A percentile compares a stretch with the other conserved stretches of the same genome.
Evolutionary conservation across 768 basidiomycete genomes (phyloP).

Genomic region (Lactarius sanguifluus): DNA sequence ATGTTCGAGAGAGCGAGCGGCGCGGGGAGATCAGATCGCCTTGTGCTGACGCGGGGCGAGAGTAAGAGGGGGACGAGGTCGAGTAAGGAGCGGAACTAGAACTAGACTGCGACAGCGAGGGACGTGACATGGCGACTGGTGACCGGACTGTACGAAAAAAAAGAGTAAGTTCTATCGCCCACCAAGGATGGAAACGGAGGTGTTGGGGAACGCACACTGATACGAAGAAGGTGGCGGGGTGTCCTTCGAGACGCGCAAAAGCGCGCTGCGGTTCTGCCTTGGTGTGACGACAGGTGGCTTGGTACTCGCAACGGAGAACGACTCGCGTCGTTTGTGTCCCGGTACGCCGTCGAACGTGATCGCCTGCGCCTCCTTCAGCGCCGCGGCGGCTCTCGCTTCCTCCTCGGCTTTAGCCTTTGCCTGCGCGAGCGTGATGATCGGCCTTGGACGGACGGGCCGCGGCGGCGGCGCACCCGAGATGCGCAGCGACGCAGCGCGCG

Average conservation of each 20-base stretch:
- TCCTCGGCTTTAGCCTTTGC: constrained; percentile 35
- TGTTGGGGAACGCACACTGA: constrained; percentile 24
- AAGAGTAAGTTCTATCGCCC: not conserved
- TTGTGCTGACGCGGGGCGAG: constrained; percentile 22
- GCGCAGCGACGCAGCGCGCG: constrained; percentile 69
- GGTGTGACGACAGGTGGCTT: constrained; percentile 45
- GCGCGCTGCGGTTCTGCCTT: constrained; percentile 45
- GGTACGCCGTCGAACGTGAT: constrained; percentile 74
- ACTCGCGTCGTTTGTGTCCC: constrained; percentile 79
- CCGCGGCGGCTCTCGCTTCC: constrained; percentile 32
- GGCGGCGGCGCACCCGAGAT: constrained; percentile 52
- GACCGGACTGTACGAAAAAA: constrained; percentile 15
- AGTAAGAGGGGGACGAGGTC: not conserved
- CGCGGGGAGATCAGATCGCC: constrained; percentile 13
- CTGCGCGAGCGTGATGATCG: constrained; percentile 16
- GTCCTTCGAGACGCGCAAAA: constrained; percentile 44
- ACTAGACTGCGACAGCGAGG: constrained; percentile 18
- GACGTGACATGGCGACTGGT: constrained; percentile 17
- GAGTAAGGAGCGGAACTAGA: constrained; percentile 4
- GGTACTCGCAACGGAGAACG: constrained; percentile 63
- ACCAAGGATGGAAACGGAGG: not conserved
- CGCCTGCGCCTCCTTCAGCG: constrained; percentile 37
- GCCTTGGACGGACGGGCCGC: constrained; percentile 31
- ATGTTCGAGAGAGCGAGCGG: constrained; percentile 50
- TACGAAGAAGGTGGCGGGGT: constrained; percentile 39